Base-by-base conservation (phyloP, 306 rosid genomes). In the Prunus salicina region DNA sequence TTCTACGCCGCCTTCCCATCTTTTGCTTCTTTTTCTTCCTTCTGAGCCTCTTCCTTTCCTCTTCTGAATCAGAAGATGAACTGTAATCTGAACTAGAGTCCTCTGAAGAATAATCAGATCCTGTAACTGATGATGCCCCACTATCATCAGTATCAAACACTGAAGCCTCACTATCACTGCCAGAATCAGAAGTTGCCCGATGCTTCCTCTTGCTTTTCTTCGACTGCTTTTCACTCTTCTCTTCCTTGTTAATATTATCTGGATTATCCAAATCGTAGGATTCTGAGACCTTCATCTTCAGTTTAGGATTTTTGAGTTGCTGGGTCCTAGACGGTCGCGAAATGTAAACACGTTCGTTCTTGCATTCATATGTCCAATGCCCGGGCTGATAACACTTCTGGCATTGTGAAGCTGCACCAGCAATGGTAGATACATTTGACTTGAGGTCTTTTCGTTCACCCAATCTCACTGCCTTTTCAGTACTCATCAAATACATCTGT, bases 401-500 rank as follows among this genome's bases (percentile, higher is more conserved):
- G 81, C 99, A 96, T 76, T 89, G 99, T 0, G 91, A 83, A 47
- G 91, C 90, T 12, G 86, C 80, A 11, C 90, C 86, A 51, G 93
- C 83, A 1, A 77, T 53, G 18, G 84, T 60, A 6, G 97, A 77
- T 82, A 88, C 82, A 41, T 84, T 69, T 30, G 89, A 46, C 82
- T 96, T 96, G 7, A 83, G 80, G 76, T 92, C 97, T 76, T 92
- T 96, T 58, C 99, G 79, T 87, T 86, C 99, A 67, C 99, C 99
- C 88, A 96, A 87, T 79, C 84, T 88, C 61, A 96, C 99, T 67
- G 97, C 96, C 79, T 96, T 91, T 64, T 96, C 99, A 58, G 99
- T 96, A 89, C 99, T 96, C 96, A 88, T 89, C 89, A 96, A 81
- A 81, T 96, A 96, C 99, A 96, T 92, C 78, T 96, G 99, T 81